Evolutionary conservation across 139 green algal species (phyloP), one percentile per base, ranked within the genome.

Genomic region (Trebouxia sp.): DNA sequence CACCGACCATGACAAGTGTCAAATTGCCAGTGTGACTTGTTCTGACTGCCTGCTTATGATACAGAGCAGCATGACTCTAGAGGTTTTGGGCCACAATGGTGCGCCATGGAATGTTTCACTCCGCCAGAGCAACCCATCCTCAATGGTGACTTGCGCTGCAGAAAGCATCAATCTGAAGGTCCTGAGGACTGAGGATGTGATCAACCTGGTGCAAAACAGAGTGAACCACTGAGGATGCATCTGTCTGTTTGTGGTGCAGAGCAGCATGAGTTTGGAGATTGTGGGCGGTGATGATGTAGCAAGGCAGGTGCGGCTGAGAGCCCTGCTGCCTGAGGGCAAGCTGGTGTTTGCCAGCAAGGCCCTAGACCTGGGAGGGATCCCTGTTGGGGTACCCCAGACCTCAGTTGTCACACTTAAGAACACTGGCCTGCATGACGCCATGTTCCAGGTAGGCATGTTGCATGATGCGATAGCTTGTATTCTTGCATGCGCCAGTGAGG

Each of bases 261-360:
- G 56, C 7, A 65, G 83, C 51, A 76, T 88, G 30, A 48, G 83
- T 7, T 47, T 88, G n/a, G 83, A 76, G n/a, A 53, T 90, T 43
- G 51, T 87, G 56, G 86, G 86, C 48, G 86, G 84, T 56, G 82
- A 80, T 10, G 37, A 42, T 72, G 74, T 70, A 5, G 30, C n/a
- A 37, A 47, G 81, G 35, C 80, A 84, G 66, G 75, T 83, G 58
- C 8, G n/a, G 56, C 62, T 86, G 35, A 72, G 77, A 11, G 90
- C 85, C 30, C 74, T 89, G 41, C 80, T 90, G 37, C 87, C 88
- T 6, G 88, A 89, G 51, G 85, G 84, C 48, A 65, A 75, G 55
- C 78, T 93, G 75, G 81, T 79, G 70, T 83, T 92, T 58, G 82
- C 55, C 37, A 88, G 91, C 32, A 91, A 89, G 75, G 83, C 78